Evolutionary conservation across 805 yeast genomes (phyloP).

Genomic region (Nakazawaea holstii): DNA sequence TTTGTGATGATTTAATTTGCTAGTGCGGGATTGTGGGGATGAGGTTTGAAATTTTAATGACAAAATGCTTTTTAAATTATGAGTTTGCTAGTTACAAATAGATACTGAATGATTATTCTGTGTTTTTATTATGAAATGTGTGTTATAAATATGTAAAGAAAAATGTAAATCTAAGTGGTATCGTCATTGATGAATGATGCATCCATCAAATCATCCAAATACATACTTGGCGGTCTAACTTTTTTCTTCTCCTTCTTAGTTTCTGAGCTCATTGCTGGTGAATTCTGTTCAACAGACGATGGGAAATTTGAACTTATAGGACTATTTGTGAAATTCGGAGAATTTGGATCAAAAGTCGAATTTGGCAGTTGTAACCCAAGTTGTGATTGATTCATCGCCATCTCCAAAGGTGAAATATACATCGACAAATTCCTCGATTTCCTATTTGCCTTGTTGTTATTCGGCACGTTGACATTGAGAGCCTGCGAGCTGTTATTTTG

Average conservation of each 20-base stretch:
- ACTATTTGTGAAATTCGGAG: neutral
- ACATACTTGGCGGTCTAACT: slow-evolving; percentile 33
- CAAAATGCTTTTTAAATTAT: too few species aligned
- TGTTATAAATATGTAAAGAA: too few species aligned
- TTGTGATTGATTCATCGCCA: slow-evolving; percentile 15
- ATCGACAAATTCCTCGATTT: slow-evolving; percentile 12
- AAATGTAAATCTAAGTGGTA: neutral
- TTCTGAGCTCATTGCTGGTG: slow-evolving; percentile 2
- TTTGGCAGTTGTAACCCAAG: slow-evolving; percentile 1
- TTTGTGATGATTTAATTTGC: too few species aligned
- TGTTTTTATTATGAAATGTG: too few species aligned
- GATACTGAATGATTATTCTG: too few species aligned
- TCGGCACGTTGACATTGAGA: slow-evolving; percentile 7
- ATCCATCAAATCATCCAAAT: slow-evolving; percentile 32
- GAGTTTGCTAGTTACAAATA: too few species aligned
- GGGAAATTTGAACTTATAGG: slow-evolving; percentile 1
- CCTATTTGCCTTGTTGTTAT: slow-evolving; percentile 10
- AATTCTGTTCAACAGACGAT: slow-evolving; percentile 13
- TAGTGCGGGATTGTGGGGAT: too few species aligned
- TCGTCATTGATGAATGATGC: neutral
- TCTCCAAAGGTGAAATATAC: slow-evolving; percentile 23
- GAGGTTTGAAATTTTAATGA: too few species aligned
- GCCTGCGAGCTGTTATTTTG: slow-evolving; percentile 12
- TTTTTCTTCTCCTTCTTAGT: slow-evolving; percentile 5
- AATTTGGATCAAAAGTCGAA: slow-evolving; percentile 1